These are phyloP conservation scores for Arctium lappa DNA, from an alignment of 129 eudicot species.

Conservation along the genomic window DNA sequence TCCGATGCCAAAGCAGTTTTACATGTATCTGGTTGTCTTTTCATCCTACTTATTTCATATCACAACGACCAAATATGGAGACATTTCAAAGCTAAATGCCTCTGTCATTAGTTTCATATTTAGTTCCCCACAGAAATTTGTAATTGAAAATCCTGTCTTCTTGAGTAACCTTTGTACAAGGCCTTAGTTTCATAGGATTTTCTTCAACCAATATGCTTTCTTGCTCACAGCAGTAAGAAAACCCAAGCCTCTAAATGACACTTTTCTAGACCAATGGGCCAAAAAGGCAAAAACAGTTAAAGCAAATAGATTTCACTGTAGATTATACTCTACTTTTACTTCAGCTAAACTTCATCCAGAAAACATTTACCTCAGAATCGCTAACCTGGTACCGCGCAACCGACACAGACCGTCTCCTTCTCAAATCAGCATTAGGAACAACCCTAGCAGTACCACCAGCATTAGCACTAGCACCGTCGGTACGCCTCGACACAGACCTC, in stretches of 20 bases:
- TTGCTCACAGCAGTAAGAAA: background rate
- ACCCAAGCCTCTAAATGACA: background rate
- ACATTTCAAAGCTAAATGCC: background rate
- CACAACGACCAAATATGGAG: background rate
- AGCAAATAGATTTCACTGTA: constrained; percentile 5
- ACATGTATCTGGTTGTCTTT: background rate
- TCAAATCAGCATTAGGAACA: constrained; percentile 37
- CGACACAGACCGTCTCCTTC: constrained; percentile 85
- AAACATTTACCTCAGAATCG: constrained; percentile 58
- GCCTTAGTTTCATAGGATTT: background rate
- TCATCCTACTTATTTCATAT: background rate
- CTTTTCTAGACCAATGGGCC: too few relatives aligned
- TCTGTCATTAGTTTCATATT: background rate
- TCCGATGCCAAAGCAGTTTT: constrained; percentile 11
- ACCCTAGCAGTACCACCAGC: constrained; percentile 20
- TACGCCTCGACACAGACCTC: constrained; percentile 78
- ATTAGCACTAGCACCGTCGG: constrained; percentile 9
- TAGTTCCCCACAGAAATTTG: background rate
- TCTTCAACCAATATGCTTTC: background rate
- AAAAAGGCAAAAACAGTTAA: constrained; percentile 4
- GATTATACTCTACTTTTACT: background rate
- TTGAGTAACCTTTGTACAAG: background rate
- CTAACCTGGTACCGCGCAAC: constrained; percentile 55
- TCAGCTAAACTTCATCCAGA: background rate
- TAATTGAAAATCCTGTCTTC: background rate